Evolutionary conservation across 352 stramenopile species (phyloP), one percentile per base, ranked within the genome.

Genomic region (Phytophthora melonis): DNA sequence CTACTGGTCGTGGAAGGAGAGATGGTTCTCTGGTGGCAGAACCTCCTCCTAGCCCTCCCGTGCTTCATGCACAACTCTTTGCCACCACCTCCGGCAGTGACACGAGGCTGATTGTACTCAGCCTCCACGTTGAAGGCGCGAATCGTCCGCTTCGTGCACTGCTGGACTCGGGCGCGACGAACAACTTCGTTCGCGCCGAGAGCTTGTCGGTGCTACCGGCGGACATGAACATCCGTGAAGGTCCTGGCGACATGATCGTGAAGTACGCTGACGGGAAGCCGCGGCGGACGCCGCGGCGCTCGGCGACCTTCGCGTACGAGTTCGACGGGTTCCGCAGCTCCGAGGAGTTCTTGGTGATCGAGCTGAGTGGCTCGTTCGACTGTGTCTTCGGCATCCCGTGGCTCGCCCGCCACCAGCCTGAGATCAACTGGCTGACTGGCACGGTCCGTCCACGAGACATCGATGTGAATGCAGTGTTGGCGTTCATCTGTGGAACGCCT

Each of bases 351-450:
- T 36, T 74, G 13, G 65, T 86, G 6, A 74, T 83, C n/a, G 66
- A 86, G 3, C 27, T 80, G 30, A 58, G 50, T n/a, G 63, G 60
- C 1, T 63, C 59, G 3, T 81, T 74, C 19, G 61, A 81, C 34
- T 79, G 64, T 43, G 70, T 86, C 47, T 71, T 81, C 18, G 72
- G 72, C 0, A 77, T 83, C 50, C 57, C 60, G 30, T 82, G 74
- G 67, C 53, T 80, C 1, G 57, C 58, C n/a, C 56, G 58, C 8
- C 78, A 82, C 39, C 70, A 67, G n/a, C 74, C 58, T 5, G 1
- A 69, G 6, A 71, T 84, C 18, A 52, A 70, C 41, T 77, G 61
- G 74, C n/a, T 77, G 9, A 57, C 59, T 41, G 5, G 61, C 0
- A 80, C 69, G 0, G 65, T 74, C 27, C 56, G 21, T 16, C 50